Evolutionary conservation across 2,329 filamentous ascomycete genomes (phyloP).

Genomic region (Aspergillus neotritici): DNA sequence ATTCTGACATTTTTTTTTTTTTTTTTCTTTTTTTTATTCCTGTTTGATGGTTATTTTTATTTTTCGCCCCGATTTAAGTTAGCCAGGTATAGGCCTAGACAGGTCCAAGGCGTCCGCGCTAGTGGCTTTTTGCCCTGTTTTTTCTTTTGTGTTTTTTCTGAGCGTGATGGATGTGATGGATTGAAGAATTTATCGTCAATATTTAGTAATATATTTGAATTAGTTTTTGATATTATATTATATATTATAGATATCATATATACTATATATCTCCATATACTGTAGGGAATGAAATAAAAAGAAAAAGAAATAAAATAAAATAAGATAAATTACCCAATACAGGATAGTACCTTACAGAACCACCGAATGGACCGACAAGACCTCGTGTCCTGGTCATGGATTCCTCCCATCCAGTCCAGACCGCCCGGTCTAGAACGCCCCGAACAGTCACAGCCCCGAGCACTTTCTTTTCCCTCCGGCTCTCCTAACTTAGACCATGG

Average conservation of each 20-base stretch:
- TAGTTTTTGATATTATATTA: too few species aligned
- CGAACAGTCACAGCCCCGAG: conserved; percentile 17
- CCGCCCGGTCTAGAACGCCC: conserved; percentile 18
- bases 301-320: not conserved
- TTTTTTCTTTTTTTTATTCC: too few species aligned
- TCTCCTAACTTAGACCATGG: not conserved
- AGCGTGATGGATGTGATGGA: too few species aligned
- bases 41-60: not conserved
- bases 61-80: conserved; percentile 16
- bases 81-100: conserved; percentile 21
- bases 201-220: too few species aligned
- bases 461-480: conserved; percentile 1
- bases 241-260: too few species aligned
- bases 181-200: too few species aligned
- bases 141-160: too few species aligned
- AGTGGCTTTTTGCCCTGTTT: conserved; percentile 2
- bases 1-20: too few species aligned
- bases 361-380: conserved; percentile 5
- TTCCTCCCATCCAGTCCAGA: conserved; percentile 16
- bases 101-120: conserved; percentile 10
- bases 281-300: not conserved
- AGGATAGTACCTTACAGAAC: not conserved
- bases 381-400: conserved; percentile 23
- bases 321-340: not conserved
- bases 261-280: too few species aligned